Percentiles rank a stretch among this genome's conserved stretches.
These are phyloP conservation scores for Eucalyptus tenuipes DNA, from an alignment of 345 rosid species.

Conservation along the genomic window DNA sequence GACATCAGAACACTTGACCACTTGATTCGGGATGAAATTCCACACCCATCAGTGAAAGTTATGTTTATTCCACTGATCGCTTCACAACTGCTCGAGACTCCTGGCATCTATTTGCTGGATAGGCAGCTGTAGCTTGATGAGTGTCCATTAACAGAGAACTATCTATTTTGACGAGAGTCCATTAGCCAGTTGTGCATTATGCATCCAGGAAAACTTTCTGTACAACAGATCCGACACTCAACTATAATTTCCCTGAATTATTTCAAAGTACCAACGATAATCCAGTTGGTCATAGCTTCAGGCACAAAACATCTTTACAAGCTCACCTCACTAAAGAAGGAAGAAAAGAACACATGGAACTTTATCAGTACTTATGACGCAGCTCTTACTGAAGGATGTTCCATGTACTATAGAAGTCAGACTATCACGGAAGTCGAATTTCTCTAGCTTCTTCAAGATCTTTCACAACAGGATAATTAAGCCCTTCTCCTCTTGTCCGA, in stretches of 20 bases:
- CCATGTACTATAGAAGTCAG: not conserved
- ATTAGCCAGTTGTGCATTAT: not conserved
- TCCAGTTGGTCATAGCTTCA: not conserved
- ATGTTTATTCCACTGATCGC: not conserved
- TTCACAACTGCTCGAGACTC: not conserved
- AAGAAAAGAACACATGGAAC: not conserved
- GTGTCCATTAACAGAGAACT: not conserved
- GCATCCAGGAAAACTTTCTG: not conserved
- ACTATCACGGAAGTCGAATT: not conserved
- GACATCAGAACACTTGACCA: not conserved
- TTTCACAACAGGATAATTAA: not conserved
- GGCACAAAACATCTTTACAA: not conserved
- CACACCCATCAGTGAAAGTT: not conserved
- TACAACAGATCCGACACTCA: not conserved
- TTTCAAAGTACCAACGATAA: not conserved
- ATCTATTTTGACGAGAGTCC: not conserved
- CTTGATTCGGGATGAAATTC: not conserved
- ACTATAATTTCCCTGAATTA: not conserved
- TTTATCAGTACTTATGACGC: not conserved
- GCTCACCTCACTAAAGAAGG: conserved; percentile 2
- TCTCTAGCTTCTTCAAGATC: not conserved
- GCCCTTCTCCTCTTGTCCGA: conserved; percentile 22
- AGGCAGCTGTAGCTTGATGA: not conserved
- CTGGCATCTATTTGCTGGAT: not conserved
- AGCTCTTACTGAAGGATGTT: not conserved